Percentiles rank a stretch among this genome's conserved stretches.
Evolutionary conservation across 495 filamentous ascomycete species (phyloP).

Genomic region (Cudoniella acicularis): DNA sequence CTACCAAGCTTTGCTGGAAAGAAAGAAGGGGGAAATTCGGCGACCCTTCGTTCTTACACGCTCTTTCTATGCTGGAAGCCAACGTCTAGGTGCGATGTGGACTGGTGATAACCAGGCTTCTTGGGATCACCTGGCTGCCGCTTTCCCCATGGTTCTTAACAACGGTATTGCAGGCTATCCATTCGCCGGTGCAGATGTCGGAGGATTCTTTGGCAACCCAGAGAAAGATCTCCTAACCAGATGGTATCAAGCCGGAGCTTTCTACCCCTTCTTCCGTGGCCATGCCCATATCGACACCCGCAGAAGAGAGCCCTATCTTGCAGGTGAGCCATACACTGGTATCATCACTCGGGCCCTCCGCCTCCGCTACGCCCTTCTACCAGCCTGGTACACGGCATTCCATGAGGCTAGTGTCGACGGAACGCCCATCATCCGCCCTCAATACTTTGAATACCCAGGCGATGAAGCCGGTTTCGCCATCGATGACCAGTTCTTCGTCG

Average conservation of each 20-base stretch:
- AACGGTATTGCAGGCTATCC: slow-evolving; percentile 92
- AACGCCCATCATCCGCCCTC: slow-evolving; percentile 81
- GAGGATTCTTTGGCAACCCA: slow-evolving; percentile 97
- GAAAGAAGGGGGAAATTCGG: slow-evolving; percentile 73
- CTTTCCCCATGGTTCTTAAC: slow-evolving; percentile 88
- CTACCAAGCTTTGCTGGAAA: slow-evolving; percentile 72
- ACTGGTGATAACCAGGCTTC: slow-evolving; percentile 93
- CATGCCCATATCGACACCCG: slow-evolving; percentile 96
- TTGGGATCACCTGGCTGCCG: slow-evolving; percentile 84
- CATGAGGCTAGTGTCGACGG: slow-evolving; percentile 79
- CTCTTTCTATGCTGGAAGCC: slow-evolving; percentile 84
- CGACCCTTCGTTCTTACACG: slow-evolving; percentile 91
- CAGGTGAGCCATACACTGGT: slow-evolving; percentile 74
- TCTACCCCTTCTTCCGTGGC: slow-evolving; percentile 98
- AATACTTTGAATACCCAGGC: slow-evolving; percentile 86
- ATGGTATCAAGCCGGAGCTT: slow-evolving; percentile 96
- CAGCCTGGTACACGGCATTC: slow-evolving; percentile 96
- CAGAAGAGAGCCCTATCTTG: slow-evolving; percentile 88
- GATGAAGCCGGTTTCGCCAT: slow-evolving; percentile 82
- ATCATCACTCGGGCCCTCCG: slow-evolving; percentile 88
- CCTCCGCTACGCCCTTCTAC: slow-evolving; percentile 83
- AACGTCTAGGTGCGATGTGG: slow-evolving; percentile 93
- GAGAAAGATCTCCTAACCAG: slow-evolving; percentile 83
- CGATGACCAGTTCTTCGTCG: slow-evolving; percentile 92
- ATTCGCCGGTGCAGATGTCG: slow-evolving; percentile 93